Evolutionary conservation across 495 filamentous ascomycete species (phyloP), one percentile per base, ranked within the genome.

Genomic region (Xylona heveae): DNA sequence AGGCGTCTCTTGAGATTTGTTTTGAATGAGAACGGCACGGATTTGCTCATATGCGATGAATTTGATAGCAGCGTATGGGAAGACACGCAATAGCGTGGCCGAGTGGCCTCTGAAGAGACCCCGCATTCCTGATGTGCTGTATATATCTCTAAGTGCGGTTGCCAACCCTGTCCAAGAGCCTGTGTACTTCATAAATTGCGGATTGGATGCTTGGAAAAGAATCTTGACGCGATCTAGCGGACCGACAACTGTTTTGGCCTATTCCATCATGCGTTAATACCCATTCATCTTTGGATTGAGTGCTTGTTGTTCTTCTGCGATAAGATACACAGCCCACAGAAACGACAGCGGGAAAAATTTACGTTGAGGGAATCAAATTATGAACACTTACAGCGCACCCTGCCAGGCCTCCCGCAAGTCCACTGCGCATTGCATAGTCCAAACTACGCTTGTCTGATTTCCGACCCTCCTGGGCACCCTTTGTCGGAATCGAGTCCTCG

Each of bases 151-250:
- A 41, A 95, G 72, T 6, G 88, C 85, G 20, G 58, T 53, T 3
- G 64, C 59, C 7, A 88, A 65, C 19, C 88, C 88, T 38, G 62
- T 61, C 80, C 83, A 94, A 22, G 70, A 78, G 24, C 83, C 78
- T 0, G 76, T 69, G 49, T 95, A 95, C 54, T 88, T 91, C 19
- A 72, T 61, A 49, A 91, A 97, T 42, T 90, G 75, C 3, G 88
- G 88, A 47, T 83, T 93, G 36, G 77, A 78, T 32, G 88, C 74
- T 54, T 97, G 88, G 59, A 97, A 95, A 31, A 97, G 75, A 48
- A 97, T 97, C 52, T 97, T 97, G 46, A 97, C 88, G 27, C 88
- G 74, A 57, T 97, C 88, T 34, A 97, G 78, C 21, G 88, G 88
- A 17, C 79, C 88, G 9, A 97, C 91, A 12, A 90, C 59, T 1